Conservation (phyloP, 2,329 filamentous ascomycete genomes). For the Pestalotiopsis sp. region DNA sequence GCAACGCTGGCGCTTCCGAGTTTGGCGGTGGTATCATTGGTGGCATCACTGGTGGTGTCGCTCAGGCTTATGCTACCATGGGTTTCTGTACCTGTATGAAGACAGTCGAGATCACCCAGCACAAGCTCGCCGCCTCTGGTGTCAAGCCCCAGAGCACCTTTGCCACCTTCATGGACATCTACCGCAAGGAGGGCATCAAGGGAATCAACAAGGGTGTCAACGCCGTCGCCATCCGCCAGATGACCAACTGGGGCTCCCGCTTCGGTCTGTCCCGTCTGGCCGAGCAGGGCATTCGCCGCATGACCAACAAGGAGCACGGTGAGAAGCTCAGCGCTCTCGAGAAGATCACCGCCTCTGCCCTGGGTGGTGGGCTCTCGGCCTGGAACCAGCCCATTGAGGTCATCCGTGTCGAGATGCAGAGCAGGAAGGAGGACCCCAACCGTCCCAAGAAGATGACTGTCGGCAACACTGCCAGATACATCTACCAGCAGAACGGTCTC, state of each 20-base stretch:
- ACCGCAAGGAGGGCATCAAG: slow-evolving; percentile 86
- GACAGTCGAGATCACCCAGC: slow-evolving; percentile 99
- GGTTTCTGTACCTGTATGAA: slow-evolving; percentile 99
- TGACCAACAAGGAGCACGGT: slow-evolving; percentile 75
- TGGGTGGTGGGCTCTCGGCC: slow-evolving; percentile 92
- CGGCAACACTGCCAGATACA: slow-evolving; percentile 80
- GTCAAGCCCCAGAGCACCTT: slow-evolving; percentile 88
- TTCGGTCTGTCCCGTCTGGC: slow-evolving; percentile 93
- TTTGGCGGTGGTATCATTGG: slow-evolving; percentile 88
- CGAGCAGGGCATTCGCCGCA: slow-evolving; percentile 80
- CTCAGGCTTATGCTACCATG: slow-evolving; percentile 99
- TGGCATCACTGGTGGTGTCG: slow-evolving; percentile 91
- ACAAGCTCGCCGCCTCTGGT: slow-evolving; percentile 85
- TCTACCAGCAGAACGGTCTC: slow-evolving; percentile 85
- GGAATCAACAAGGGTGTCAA: slow-evolving; percentile 99
- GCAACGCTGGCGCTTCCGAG: slow-evolving; percentile 76
- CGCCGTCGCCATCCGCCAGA: slow-evolving; percentile 96
- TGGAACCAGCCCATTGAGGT: slow-evolving; percentile 99
- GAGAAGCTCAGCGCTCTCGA: slow-evolving; percentile 78
- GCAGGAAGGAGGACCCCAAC: slow-evolving; percentile 96
- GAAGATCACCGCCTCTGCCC: slow-evolving; percentile 82
- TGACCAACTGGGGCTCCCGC: slow-evolving; percentile 98
- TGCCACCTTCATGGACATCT: slow-evolving; percentile 95
- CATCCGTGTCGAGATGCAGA: slow-evolving; percentile 99
- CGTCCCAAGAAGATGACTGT: slow-evolving; percentile 99